Evolutionary conservation across 2,329 filamentous ascomycete genomes (phyloP), one percentile per base, ranked within the genome.

Genomic region (Calonectria pseudoturangicola): DNA sequence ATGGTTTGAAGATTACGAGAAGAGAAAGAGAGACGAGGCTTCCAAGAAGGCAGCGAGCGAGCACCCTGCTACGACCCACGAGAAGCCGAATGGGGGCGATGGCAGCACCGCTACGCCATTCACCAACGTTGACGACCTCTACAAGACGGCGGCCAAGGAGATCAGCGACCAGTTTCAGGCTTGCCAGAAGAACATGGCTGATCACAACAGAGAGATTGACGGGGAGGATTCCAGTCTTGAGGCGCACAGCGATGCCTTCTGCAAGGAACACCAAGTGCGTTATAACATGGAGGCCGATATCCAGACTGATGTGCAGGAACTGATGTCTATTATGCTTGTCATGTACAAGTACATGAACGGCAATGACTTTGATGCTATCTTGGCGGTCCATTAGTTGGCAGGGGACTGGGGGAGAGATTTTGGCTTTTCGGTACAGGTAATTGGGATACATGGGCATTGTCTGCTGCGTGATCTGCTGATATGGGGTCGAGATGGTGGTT

Each of bases 1-100:
- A 5, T 56, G 51, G 51, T 56, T 56, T 15, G 18, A 8, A 30
- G 27, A 56, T 30, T 56, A 56, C 28, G 28, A 56, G 18, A 56
- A 56, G 30, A 56, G 33, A 9, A 18, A 56, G 15, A 33, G 27
- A 18, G 51, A 21, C 18, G 18, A 15, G 18, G 18, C 30, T 6
- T 18, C 28, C 30, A 18, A 18, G 13, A 56, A 33, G 3, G 18
- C 10, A 33, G 9, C 51, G 3, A 5, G n/a, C 28, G 18, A 33
- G 5, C 27, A 30, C 30, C 18, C n/a, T n/a, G 28, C 18, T 12
- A 30, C 6, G 18, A 28, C 9, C 15, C 48, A 4, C 41, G 41
- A 43, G 25, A 16, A 5, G 28, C 2, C 48, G 15, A 10, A 15
- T 27, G 27, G 3, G 15, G 27, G 13, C 5, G 9, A 6, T 27